Evolutionary conservation across 768 basidiomycete species (phyloP).

Genomic region (Sarcodon aspratus): DNA sequence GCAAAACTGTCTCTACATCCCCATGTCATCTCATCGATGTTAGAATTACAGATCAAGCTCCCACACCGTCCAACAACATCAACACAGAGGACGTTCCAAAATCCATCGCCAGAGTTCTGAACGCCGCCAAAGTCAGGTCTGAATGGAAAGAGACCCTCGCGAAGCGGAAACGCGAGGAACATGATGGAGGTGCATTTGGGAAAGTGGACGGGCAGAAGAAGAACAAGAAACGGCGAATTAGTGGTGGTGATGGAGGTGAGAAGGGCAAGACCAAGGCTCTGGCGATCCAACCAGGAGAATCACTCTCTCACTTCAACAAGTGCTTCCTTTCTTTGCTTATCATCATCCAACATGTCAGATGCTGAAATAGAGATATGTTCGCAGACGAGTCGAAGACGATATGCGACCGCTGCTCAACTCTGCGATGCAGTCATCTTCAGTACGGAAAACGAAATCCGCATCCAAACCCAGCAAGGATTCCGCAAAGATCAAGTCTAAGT

Average conservation of each 20-base stretch:
- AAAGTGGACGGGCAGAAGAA: constrained; percentile 14
- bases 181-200: constrained; percentile 8
- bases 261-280: constrained; percentile 12
- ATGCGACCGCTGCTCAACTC: constrained; percentile 54
- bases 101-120: constrained; percentile 49
- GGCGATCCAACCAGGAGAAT: constrained; percentile 54
- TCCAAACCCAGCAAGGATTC: background rate
- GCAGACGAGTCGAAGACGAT: constrained; percentile 62
- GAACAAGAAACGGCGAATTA: constrained; percentile 1
- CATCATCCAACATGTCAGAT: background rate
- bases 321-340: constrained; percentile 19
- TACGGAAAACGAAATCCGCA: constrained; percentile 28
- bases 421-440: constrained; percentile 47
- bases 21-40: background rate
- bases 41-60: background rate
- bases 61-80: constrained; percentile 9
- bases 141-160: constrained; percentile 34
- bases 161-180: constrained; percentile 20
- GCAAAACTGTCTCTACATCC: background rate
- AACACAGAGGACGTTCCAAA: constrained; percentile 58
- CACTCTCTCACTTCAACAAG: constrained; percentile 69
- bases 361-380: background rate
- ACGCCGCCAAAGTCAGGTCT: constrained; percentile 47
- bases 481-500: constrained; percentile 26
- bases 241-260: constrained; percentile 2